Evolutionary conservation across 306 rosid genomes (phyloP).

Genomic region (Quercus agrifolia): DNA sequence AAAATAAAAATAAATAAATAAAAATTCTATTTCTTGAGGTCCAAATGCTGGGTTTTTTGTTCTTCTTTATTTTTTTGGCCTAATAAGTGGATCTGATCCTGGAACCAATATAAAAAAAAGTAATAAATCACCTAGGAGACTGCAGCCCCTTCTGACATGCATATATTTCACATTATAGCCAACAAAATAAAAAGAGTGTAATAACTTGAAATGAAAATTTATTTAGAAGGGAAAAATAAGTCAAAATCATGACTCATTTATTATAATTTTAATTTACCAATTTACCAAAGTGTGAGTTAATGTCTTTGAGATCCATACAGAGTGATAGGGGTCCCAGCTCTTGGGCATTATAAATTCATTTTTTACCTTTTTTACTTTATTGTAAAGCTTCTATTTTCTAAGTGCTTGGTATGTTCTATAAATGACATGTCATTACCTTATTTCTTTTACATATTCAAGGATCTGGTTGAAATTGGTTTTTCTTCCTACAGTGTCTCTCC

Average conservation of each 20-base stretch:
- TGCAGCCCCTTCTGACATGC: neutral
- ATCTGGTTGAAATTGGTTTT: conserved; percentile 90
- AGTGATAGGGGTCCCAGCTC: neutral
- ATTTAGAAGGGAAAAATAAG: neutral
- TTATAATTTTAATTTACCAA: neutral
- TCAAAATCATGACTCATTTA: neutral
- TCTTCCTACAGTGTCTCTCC: conserved; percentile 95
- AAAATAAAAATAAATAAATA: neutral
- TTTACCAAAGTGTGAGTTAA: neutral
- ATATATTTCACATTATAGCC: neutral
- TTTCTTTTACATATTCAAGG: conserved; percentile 81
- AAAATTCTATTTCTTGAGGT: neutral
- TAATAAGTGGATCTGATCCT: neutral
- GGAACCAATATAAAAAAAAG: neutral
- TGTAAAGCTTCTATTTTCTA: neutral
- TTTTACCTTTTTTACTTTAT: neutral
- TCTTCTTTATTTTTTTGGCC: neutral
- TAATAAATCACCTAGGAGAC: neutral
- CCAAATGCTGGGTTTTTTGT: neutral
- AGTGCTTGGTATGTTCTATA: neutral
- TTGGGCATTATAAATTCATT: neutral
- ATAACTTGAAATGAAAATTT: neutral
- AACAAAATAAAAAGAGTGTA: neutral
- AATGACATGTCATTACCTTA: conserved; percentile 50
- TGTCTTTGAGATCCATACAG: neutral